These are phyloP conservation scores for Pisolithus orientalis DNA, from an alignment of 768 basidiomycete species.

Conservation along the genomic window DNA sequence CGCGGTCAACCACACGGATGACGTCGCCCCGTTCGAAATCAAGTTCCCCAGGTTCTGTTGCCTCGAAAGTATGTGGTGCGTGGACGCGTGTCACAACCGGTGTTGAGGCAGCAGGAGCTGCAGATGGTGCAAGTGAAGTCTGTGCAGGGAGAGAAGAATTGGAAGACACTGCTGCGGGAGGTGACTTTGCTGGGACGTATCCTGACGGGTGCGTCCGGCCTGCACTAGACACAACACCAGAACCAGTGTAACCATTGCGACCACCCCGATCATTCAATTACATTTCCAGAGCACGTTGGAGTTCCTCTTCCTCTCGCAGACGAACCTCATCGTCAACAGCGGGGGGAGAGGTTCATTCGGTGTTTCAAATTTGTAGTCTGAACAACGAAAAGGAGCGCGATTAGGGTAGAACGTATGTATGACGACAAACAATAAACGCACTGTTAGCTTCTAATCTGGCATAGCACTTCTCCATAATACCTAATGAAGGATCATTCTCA, in stretches of 20 bases:
- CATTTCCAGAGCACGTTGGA: conserved; percentile 87
- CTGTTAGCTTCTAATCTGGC: conserved; percentile 78
- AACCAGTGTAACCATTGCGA: conserved; percentile 45
- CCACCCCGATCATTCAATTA: conserved; percentile 92
- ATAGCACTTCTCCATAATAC: conserved; percentile 89
- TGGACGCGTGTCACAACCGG: conserved; percentile 73
- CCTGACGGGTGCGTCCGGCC: conserved; percentile 43
- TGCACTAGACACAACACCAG: conserved; percentile 13
- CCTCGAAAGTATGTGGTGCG: conserved; percentile 84
- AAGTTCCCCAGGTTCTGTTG: conserved; percentile 84
- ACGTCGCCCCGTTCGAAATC: conserved; percentile 89
- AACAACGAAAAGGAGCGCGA: conserved; percentile 8
- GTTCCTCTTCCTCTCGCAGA: conserved; percentile 87
- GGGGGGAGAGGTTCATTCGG: conserved; percentile 58
- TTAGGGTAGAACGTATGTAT: neutral
- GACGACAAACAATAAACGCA: conserved; percentile 32
- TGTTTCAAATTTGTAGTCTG: conserved; percentile 69
- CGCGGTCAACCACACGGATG: conserved; percentile 91
- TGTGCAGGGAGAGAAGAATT: conserved; percentile 21
- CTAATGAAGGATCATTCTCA: conserved; percentile 69
- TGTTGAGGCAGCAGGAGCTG: conserved; percentile 5
- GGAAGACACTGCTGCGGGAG: conserved; percentile 27
- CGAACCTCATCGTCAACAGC: conserved; percentile 73
- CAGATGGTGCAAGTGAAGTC: conserved; percentile 9
- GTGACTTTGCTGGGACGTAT: conserved; percentile 53